Evolutionary conservation across 2,329 filamentous ascomycete species (phyloP), one percentile per base, ranked within the genome.

Genomic region (Byssoonygena ceratinophila): DNA sequence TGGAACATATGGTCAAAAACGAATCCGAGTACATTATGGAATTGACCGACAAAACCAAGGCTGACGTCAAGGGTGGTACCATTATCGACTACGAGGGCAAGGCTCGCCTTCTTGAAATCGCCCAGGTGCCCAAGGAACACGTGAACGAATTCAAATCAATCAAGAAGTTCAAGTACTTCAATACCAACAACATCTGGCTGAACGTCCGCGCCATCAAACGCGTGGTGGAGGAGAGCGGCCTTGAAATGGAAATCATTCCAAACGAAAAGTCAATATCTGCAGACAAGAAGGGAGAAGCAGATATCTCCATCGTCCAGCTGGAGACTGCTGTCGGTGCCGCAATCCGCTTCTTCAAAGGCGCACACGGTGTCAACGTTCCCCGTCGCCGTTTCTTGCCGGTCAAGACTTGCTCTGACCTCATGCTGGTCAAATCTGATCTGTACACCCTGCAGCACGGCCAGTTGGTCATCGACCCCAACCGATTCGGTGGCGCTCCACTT

Each of bases 121-220:
- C 92, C 12, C 92, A 98, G 79, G 92, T 98, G 32, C 92, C 92
- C 74, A 98, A 97, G 83, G 88, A 98, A 79, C 92, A 98, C 75
- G 87, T 92, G 71, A 97, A 98, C 76, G 92, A 98, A 77, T 98
- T 98, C 87, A 98, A 98, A 84, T 96, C 90, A 46, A 98, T 98
- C 80, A 98, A 98, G 85, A 98, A 98, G 81, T 98, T 98, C 85
- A 96, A 94, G 81, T 98, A 98, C 83, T 98, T 98, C 85, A 98
- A 98, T 83, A 98, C 92, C 74, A 98, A 98, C 86, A 98, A 98
- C 82, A 96, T 98, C 75, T 98, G 92, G 92, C 86, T 98, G 80
- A 95, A 95, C 77, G 80, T 96, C 64, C 84, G 87, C 69, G 92
- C 92, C 62, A 86, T 98, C 75, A 97, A 97, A 85, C 90, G 92